Evolutionary conservation across 2,329 filamentous ascomycete species (phyloP), one percentile per base, ranked within the genome.

Genomic region (Diaporthe sp.): DNA sequence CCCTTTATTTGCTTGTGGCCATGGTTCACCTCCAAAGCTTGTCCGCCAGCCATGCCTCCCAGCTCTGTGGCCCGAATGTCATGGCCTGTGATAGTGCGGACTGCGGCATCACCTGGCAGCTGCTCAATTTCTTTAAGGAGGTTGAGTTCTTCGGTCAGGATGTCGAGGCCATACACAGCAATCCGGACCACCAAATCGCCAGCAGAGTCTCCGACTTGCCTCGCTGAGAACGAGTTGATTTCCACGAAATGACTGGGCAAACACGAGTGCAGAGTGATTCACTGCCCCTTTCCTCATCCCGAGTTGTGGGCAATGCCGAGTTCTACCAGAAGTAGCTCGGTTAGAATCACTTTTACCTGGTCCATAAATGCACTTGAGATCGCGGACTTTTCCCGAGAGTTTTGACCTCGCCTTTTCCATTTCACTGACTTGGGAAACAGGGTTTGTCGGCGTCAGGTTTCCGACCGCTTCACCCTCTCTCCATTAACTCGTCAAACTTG

Each of bases 391-490:
- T n/a, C 1, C 4, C 13, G n/a, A 3, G 47, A 53, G n/a, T 37
- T 47, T 68, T 53, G 63, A 39, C 13, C 5, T 22, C 13, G 32
- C 8, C 4, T 51, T 51, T 22, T 10, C 4, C 47, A 5, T 27
- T 51, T 68, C n/a, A 50, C 63, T 68, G 47, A 68, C 63, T 53
- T 53, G 9, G 19, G 19, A n/a, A 30, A 17, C 25, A 71, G 58
- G 12, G n/a, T 15, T 42, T 7, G n/a, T 7, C n/a, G 30, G 51
- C 42, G 7, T 30, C 17, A 58, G 25, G 39, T 12, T 30, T 30
- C 13, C 27, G 39, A 35, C 15, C 12, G 9, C 7, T 27, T 47
- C 32, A 50, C 53, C 12, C 13, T 12, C 4, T 3, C 8, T 17
- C 22, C 19, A 22, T 27, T 37, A 3, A 15, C 17, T 53, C 42